phyloP scores from a whole-genome alignment of 225 moss, liverwort and hornwort species.

The Anthoceros angustus region DNA sequence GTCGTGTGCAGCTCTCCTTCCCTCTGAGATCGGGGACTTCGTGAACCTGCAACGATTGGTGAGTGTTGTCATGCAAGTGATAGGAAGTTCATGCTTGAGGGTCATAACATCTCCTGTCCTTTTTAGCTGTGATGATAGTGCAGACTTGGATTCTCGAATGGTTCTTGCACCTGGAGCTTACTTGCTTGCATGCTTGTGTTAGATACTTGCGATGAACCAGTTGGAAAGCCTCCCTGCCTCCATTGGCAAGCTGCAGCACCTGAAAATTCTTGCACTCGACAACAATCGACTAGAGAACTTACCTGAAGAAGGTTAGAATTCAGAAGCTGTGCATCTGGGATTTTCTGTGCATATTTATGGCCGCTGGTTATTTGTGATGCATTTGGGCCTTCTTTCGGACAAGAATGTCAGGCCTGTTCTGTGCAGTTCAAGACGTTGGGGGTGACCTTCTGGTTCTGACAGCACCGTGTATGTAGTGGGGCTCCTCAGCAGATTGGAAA shows the following conservation, averaged over 20 bases:
- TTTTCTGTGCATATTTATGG: neutral
- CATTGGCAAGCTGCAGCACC: conserved; percentile 40
- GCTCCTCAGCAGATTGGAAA: conserved; percentile 34
- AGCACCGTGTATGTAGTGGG: conserved; percentile 30
- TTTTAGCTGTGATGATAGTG: neutral
- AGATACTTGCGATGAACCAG: conserved; percentile 42
- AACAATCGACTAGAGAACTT: conserved; percentile 34
- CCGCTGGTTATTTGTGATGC: too few relatives aligned
- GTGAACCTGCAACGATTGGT: conserved; percentile 51
- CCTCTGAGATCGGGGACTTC: conserved; percentile 36
- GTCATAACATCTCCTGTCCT: neutral
- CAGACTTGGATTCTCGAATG: too few relatives aligned
- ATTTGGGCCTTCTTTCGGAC: too few relatives aligned
- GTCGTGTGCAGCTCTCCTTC: conserved; percentile 24
- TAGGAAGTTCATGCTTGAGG: neutral
- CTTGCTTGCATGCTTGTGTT: neutral
- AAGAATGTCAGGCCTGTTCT: too few relatives aligned
- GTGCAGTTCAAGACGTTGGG: too few relatives aligned
- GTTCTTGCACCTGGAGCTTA: too few relatives aligned
- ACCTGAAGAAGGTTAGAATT: conserved; percentile 33
- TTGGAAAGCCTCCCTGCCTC: conserved; percentile 36
- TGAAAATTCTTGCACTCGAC: conserved; percentile 44
- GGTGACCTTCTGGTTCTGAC: neutral
- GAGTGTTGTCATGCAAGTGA: neutral
- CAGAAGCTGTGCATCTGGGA: too few relatives aligned